Conservation (phyloP, 495 filamentous ascomycete genomes). For the Penicillium crystallinum region DNA sequence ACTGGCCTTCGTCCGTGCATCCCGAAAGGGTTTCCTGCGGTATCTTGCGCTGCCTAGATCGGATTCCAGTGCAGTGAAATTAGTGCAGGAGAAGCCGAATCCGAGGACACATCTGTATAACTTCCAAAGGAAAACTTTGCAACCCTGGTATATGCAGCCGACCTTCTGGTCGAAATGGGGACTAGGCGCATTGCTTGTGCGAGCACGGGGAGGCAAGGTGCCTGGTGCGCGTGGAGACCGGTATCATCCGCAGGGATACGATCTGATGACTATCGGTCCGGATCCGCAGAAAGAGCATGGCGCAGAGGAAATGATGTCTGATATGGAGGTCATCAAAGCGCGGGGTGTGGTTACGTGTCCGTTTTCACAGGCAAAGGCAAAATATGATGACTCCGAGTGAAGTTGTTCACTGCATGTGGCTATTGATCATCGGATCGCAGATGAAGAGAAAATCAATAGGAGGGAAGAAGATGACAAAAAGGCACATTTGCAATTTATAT, state of each 20-base stretch:
- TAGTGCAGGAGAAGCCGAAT: constrained; percentile 14
- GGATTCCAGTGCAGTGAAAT: constrained; percentile 20
- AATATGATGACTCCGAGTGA: neutral
- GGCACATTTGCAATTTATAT: too few relatives aligned
- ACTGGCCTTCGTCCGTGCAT: constrained; percentile 21
- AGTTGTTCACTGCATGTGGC: neutral
- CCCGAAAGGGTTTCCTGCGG: constrained; percentile 42
- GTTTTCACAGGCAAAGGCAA: constrained; percentile 17
- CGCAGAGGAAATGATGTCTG: constrained; percentile 29
- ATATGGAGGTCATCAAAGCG: constrained; percentile 27
- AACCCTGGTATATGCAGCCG: constrained; percentile 49
- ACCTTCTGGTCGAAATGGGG: constrained; percentile 49
- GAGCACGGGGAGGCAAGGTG: constrained; percentile 44
- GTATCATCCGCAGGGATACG: constrained; percentile 48
- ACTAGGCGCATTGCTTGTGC: constrained; percentile 36
- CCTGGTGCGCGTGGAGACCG: constrained; percentile 32
- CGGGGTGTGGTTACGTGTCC: constrained; percentile 22
- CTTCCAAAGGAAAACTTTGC: constrained; percentile 19
- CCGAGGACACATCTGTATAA: constrained; percentile 12
- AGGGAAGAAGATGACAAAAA: too few relatives aligned
- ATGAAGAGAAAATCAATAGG: too few relatives aligned
- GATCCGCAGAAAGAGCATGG: constrained; percentile 44
- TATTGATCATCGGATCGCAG: neutral
- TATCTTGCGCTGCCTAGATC: constrained; percentile 47
- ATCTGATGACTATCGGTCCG: constrained; percentile 49